Evolutionary conservation across 768 basidiomycete genomes (phyloP).

Genomic region (Mycena indigotica): DNA sequence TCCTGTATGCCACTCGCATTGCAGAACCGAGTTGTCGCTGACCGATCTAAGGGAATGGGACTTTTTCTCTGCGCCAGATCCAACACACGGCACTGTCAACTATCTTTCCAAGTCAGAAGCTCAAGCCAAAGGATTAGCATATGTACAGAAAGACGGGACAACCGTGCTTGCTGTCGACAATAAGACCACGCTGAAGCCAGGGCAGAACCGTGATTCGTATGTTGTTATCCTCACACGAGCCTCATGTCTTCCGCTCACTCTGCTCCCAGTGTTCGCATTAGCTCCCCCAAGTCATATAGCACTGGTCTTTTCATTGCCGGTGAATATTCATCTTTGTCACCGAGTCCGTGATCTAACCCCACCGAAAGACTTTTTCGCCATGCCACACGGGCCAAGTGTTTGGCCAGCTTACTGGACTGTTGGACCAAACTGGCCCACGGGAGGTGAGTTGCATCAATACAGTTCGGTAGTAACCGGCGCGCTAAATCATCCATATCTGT

Average conservation of each 20-base stretch:
- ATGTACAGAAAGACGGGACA: conserved; percentile 58
- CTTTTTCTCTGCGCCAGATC: conserved; percentile 65
- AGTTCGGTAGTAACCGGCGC: no score
- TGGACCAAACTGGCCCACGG: conserved; percentile 54
- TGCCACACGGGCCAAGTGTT: conserved; percentile 65
- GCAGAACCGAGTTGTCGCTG: no score
- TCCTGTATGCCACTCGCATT: conserved; percentile 42
- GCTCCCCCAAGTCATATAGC: conserved; percentile 59
- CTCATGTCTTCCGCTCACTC: conserved; percentile 6
- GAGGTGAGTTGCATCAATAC: no score
- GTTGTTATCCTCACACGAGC: conserved; percentile 19
- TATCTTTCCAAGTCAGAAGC: conserved; percentile 56
- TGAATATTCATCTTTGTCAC: background rate
- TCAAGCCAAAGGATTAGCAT: conserved; percentile 55
- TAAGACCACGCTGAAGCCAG: conserved; percentile 46
- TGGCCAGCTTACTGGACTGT: conserved; percentile 60
- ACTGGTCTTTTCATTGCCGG: conserved; percentile 75
- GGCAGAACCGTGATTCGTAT: conserved; percentile 59
- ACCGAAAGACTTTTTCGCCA: conserved; percentile 50
- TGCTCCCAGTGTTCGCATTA: conserved; percentile 63
- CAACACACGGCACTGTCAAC: conserved; percentile 70
- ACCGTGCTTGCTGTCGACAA: conserved; percentile 67
- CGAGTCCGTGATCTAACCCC: background rate
- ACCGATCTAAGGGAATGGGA: conserved; percentile 71
- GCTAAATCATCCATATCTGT: no score